Percentiles rank a stretch among this genome's conserved stretches.
These are phyloP conservation scores for Neurospora sp. DNA, from an alignment of 495 filamentous ascomycete species.

Conservation along the genomic window DNA sequence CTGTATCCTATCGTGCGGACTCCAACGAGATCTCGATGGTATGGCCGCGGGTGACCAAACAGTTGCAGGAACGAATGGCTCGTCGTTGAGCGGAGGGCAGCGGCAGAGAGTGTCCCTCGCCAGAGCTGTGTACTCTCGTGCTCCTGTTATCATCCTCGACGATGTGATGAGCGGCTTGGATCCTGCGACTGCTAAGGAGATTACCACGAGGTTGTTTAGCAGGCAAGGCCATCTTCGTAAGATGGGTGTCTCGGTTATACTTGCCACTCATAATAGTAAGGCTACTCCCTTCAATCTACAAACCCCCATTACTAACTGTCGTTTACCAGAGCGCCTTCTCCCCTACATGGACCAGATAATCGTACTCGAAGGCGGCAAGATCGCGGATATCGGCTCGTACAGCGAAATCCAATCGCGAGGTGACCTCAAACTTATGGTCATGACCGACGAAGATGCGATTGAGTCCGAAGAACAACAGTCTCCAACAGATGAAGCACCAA, in stretches of 20 bases:
- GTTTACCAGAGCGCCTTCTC: not conserved
- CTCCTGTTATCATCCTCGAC: constrained; percentile 23
- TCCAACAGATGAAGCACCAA: not conserved
- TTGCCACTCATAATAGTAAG: constrained; percentile 16
- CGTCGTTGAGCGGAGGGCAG: constrained; percentile 56
- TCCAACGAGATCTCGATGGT: constrained; percentile 39
- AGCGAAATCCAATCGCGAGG: not conserved
- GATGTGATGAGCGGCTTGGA: constrained; percentile 56
- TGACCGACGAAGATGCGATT: not conserved
- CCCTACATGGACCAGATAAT: not conserved
- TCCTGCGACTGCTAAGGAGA: constrained; percentile 47
- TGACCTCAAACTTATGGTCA: not conserved
- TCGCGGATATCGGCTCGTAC: not conserved
- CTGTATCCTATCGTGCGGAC: constrained; percentile 47
- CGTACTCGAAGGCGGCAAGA: not conserved
- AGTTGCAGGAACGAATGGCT: constrained; percentile 52
- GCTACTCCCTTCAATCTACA: too few relatives aligned
- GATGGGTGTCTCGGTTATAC: constrained; percentile 13
- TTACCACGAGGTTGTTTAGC: constrained; percentile 46
- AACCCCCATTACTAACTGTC: too few relatives aligned
- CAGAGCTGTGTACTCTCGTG: constrained; percentile 25
- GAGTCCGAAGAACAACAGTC: not conserved
- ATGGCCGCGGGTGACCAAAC: constrained; percentile 47
- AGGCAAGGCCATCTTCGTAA: constrained; percentile 15
- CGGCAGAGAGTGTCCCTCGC: constrained; percentile 45